phyloP scores from a whole-genome alignment of 1,284 basidiomycete species.

The Lentinula novae-zelandiae region DNA sequence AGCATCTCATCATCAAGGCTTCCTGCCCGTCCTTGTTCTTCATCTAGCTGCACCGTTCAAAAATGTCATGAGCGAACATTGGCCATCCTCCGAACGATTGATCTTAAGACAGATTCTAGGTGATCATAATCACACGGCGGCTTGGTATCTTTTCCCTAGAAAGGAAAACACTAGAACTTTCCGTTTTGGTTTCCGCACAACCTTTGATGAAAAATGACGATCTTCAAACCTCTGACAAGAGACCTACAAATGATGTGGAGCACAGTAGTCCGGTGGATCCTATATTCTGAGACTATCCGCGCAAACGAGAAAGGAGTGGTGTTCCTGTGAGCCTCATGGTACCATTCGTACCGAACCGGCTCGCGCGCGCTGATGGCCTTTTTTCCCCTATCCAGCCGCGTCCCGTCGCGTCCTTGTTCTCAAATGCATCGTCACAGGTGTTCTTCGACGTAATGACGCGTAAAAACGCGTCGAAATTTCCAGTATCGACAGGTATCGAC shows the following conservation, averaged over 20 bases:
- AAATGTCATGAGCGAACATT: not conserved
- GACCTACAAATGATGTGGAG: not conserved
- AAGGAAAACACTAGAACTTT: not conserved
- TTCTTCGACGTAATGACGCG: conserved; percentile 14
- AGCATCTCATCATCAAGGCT: not conserved
- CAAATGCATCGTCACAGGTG: not conserved
- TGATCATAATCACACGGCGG: not conserved
- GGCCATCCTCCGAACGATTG: not conserved
- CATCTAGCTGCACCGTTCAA: not conserved
- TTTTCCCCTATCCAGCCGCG: not conserved
- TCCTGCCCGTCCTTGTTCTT: not conserved
- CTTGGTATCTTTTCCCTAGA: not conserved
- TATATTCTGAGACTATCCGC: not conserved
- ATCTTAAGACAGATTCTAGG: not conserved
- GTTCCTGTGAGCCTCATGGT: conserved; percentile 8
- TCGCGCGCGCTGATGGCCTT: not conserved
- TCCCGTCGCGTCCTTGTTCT: not conserved
- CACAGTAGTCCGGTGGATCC: not conserved
- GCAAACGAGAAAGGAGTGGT: not conserved
- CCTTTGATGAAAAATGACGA: not conserved
- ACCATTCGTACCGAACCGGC: conserved; percentile 2
- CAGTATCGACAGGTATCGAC: not conserved
- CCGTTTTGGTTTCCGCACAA: not conserved
- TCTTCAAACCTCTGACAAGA: not conserved
- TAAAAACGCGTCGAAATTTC: conserved; percentile 14